A percentile compares a stretch with the other conserved stretches of the same genome.
phyloP scores from a whole-genome alignment of 2,329 filamentous ascomycete species.

The Colletotrichum tropicale region DNA sequence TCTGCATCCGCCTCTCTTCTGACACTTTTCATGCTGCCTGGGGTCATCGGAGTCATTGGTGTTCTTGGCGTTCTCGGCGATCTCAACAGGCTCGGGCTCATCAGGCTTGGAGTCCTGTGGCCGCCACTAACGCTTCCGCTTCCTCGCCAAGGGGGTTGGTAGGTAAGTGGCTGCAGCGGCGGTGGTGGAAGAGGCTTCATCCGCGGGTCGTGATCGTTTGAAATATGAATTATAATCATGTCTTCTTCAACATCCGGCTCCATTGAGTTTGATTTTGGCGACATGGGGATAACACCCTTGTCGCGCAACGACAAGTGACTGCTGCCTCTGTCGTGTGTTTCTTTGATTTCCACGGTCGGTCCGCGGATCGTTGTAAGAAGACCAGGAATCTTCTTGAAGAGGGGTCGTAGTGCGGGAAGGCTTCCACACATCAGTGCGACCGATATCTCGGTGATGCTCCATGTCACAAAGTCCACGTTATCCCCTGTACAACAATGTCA shows the following conservation, averaged over 20 bases:
- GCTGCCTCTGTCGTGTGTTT: not conserved
- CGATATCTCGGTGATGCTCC: constrained; percentile 33
- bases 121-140: not conserved
- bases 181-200: constrained; percentile 8
- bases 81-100: not conserved
- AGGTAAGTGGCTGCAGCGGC: not conserved
- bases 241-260: not conserved
- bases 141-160: not conserved
- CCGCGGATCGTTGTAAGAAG: constrained; percentile 3
- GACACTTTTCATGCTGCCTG: not conserved
- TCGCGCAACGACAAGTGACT: not conserved
- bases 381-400: constrained; percentile 23
- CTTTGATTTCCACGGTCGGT: not conserved
- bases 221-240: constrained; percentile 1
- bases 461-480: constrained; percentile 32
- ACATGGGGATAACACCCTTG: not conserved
- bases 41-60: not conserved
- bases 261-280: not conserved
- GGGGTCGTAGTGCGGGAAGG: constrained; percentile 44
- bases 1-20: not conserved
- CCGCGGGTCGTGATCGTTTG: not conserved
- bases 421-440: constrained; percentile 46
- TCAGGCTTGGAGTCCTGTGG: not conserved
- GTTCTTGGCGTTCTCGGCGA: not conserved
- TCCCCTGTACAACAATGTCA: constrained; percentile 19